phyloP scores from a whole-genome alignment of 108 stramenopile species.

The Cylindrotheca closterium region DNA sequence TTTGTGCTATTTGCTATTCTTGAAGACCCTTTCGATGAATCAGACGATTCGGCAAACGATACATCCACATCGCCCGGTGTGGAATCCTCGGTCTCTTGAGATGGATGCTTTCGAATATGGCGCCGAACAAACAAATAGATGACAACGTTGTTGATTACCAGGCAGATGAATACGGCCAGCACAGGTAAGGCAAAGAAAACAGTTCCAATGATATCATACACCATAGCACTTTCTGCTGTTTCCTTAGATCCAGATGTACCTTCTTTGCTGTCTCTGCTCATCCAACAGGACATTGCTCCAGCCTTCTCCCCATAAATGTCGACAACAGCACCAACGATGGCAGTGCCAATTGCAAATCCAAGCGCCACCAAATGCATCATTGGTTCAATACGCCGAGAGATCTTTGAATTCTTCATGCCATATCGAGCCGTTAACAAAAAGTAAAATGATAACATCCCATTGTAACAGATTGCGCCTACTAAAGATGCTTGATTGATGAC shows the following conservation, averaged over 20 bases:
- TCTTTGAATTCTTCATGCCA: background rate
- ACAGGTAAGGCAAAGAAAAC: constrained; percentile 6
- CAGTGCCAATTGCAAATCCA: constrained; percentile 2
- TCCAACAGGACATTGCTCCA: constrained; percentile 10
- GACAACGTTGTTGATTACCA: constrained; percentile 10
- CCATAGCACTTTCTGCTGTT: no score
- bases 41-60: no score
- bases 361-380: constrained; percentile 6
- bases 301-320: constrained; percentile 10
- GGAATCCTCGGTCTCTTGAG: no score
- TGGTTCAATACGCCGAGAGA: constrained; percentile 16
- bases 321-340: constrained; percentile 4
- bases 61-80: no score
- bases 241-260: no score
- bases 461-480: constrained; percentile 18
- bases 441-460: constrained; percentile 23
- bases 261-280: no score
- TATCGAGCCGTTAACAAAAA: constrained; percentile 24
- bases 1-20: no score
- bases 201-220: no score
- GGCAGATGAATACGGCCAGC: background rate
- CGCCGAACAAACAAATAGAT: constrained; percentile 10
- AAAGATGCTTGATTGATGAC: constrained; percentile 25
- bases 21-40: no score
- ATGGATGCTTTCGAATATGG: background rate